Conservation (phyloP, 129 eudicot species). For the Artemisia tridentata region DNA sequence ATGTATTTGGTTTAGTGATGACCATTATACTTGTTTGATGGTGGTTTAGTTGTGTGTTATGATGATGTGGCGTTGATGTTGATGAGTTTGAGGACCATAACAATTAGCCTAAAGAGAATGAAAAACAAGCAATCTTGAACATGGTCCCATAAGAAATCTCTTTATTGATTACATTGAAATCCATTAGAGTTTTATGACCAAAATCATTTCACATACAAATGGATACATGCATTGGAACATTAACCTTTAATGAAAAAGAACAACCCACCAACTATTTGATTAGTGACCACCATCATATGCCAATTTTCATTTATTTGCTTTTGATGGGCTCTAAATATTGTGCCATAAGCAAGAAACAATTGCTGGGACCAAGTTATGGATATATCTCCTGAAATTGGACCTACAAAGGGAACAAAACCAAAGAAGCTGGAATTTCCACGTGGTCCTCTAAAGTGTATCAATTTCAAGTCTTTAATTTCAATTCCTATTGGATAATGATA, state of each 20-base stretch:
- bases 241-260: constrained; percentile 41
- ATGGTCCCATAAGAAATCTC: constrained; percentile 38
- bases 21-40: too few species aligned
- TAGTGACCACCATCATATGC: constrained; percentile 31
- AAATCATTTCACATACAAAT: constrained; percentile 34
- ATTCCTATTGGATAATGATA: constrained; percentile 18
- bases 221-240: constrained; percentile 50
- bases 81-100: too few species aligned
- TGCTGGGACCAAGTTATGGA: constrained; percentile 41
- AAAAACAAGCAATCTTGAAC: constrained; percentile 27
- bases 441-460: constrained; percentile 41
- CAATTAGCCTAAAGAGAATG: constrained; percentile 25
- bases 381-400: constrained; percentile 59
- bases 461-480: constrained; percentile 20
- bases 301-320: constrained; percentile 15
- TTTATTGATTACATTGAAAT: constrained; percentile 38
- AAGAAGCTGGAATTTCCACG: constrained; percentile 72
- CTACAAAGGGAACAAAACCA: constrained; percentile 58
- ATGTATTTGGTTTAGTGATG: too few species aligned
- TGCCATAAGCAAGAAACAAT: constrained; percentile 27
- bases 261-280: constrained; percentile 48
- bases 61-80: too few species aligned
- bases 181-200: constrained; percentile 39
- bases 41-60: too few species aligned
- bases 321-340: constrained; percentile 28